phyloP scores from a whole-genome alignment of 129 eudicot species.

The Pittosporum tobira region DNA sequence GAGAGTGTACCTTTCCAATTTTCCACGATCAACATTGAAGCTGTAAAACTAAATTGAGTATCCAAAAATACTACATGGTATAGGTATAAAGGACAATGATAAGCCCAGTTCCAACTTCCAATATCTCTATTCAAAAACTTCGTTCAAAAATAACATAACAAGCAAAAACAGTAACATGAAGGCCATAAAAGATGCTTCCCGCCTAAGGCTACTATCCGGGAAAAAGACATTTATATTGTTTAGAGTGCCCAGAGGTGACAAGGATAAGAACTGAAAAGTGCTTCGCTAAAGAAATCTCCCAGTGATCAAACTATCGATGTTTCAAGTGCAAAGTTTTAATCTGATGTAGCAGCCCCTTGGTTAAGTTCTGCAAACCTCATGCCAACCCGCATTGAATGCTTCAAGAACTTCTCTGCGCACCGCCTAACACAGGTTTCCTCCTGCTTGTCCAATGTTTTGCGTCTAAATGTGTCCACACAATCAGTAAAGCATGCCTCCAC shows the following conservation, averaged over 20 bases:
- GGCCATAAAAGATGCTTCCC: no score
- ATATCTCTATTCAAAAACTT: no score
- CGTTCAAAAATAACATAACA: no score
- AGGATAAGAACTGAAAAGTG: neutral
- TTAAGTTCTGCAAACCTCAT: conserved; percentile 42
- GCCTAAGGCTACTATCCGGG: no score
- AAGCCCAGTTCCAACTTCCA: no score
- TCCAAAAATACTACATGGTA: no score
- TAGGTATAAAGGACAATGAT: no score
- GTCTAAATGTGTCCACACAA: conserved; percentile 29
- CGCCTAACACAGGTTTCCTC: conserved; percentile 31
- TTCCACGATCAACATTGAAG: no score
- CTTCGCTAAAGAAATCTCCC: neutral
- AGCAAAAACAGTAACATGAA: no score
- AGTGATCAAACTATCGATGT: neutral
- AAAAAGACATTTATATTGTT: no score
- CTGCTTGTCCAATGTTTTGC: conserved; percentile 34
- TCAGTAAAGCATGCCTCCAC: conserved; percentile 39
- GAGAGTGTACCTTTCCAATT: no score
- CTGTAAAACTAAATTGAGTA: no score
- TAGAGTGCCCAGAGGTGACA: neutral
- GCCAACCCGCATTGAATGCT: conserved; percentile 21
- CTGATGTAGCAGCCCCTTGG: conserved; percentile 30
- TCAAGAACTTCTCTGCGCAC: conserved; percentile 37
- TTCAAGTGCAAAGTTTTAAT: conserved; percentile 10